These are phyloP conservation scores for Camellia granthamiana DNA, from an alignment of 148 eudicot species.

Conservation along the genomic window DNA sequence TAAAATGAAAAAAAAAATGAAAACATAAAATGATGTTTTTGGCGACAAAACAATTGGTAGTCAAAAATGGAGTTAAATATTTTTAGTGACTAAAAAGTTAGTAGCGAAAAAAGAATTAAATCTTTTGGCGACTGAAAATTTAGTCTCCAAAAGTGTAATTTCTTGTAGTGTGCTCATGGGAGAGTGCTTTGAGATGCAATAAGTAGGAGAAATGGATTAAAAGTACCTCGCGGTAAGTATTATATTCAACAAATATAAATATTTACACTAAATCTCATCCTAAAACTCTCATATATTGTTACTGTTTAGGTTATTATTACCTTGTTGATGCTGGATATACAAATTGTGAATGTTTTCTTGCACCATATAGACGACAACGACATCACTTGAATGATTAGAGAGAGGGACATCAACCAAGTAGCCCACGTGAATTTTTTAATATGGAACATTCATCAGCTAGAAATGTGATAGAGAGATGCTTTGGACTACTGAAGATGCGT, in stretches of 20 bases:
- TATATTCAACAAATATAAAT: too few species aligned
- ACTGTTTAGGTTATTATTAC: constrained; percentile 6
- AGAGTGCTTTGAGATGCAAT: constrained; percentile 11
- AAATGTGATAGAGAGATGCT: neutral
- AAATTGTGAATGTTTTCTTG: constrained; percentile 5
- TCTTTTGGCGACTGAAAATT: too few species aligned
- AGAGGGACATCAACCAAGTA: neutral
- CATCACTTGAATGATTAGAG: too few species aligned
- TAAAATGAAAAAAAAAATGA: too few species aligned
- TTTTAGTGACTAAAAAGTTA: too few species aligned
- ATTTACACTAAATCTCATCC: too few species aligned
- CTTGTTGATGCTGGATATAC: constrained; percentile 19
- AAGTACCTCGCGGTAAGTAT: constrained; percentile 14
- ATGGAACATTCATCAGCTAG: neutral
- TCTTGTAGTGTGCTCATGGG: neutral
- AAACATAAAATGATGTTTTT: too few species aligned
- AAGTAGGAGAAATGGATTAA: constrained; percentile 12
- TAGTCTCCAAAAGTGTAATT: too few species aligned
- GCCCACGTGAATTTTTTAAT: neutral
- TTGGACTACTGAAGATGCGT: neutral
- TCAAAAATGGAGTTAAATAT: too few species aligned
- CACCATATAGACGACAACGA: too few species aligned
- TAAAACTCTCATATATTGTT: neutral
- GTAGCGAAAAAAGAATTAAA: too few species aligned
- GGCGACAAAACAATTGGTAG: too few species aligned